These are phyloP conservation scores for Ajuga chamaepitys DNA, from an alignment of 257 asterid species.

Conservation along the genomic window DNA sequence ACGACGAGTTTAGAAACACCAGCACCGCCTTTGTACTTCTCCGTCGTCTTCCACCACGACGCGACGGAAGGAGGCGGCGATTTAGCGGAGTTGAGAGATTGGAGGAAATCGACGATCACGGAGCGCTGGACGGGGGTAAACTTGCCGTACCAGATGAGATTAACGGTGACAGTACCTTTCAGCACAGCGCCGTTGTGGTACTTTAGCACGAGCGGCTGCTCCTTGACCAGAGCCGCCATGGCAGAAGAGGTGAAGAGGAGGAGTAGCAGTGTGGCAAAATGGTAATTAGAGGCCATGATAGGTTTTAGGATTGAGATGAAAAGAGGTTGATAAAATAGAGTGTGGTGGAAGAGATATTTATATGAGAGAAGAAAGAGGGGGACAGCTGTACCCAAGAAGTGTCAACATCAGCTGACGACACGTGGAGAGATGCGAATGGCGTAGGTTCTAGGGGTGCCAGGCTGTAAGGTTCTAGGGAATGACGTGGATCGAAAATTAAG, in stretches of 20 bases:
- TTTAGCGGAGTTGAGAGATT: conserved; percentile 31
- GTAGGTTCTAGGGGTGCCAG: conserved; percentile 21
- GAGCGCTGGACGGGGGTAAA: conserved; percentile 56
- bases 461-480: conserved; percentile 20
- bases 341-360: conserved; percentile 13
- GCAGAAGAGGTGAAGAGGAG: conserved; percentile 22
- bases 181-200: conserved; percentile 58
- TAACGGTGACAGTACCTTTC: conserved; percentile 48
- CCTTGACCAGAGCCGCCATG: conserved; percentile 45
- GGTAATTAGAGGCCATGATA: conserved; percentile 27
- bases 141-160: conserved; percentile 63
- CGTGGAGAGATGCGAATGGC: conserved; percentile 23
- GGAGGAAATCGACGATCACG: conserved; percentile 53
- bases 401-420: conserved; percentile 28
- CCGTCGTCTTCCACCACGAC: conserved; percentile 67
- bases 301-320: not conserved
- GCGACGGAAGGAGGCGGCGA: conserved; percentile 41
- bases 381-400: conserved; percentile 35
- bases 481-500: conserved; percentile 18
- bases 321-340: not conserved
- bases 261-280: conserved; percentile 15
- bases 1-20: conserved; percentile 34
- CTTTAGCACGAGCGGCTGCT: conserved; percentile 49
- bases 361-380: conserved; percentile 22
- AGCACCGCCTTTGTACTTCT: conserved; percentile 43